Conservation (phyloP, 139 green algal species). For the Chlamydomonas incerta region DNA sequence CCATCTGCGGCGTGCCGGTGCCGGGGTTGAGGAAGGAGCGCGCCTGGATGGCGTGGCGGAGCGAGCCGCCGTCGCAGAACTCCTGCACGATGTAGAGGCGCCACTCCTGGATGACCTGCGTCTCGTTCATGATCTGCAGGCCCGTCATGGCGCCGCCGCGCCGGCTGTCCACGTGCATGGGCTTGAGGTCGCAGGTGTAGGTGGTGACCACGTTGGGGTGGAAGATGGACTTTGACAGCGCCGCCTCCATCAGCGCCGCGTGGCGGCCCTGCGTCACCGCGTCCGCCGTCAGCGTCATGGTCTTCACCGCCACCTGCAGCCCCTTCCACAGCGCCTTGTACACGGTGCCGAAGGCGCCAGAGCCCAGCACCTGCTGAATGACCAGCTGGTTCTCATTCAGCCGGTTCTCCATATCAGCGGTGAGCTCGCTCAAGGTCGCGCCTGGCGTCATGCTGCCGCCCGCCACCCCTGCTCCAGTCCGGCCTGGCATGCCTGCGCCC, state of each 20-base stretch:
- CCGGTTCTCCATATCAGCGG: constrained; percentile 8
- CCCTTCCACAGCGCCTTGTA: constrained; percentile 52
- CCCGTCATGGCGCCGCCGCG: constrained; percentile 40
- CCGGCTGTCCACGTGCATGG: constrained; percentile 36
- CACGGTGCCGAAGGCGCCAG: constrained; percentile 43
- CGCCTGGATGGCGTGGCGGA: constrained; percentile 49
- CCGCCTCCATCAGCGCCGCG: constrained; percentile 47
- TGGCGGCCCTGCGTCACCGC: constrained; percentile 37
- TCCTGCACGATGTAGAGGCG: constrained; percentile 66
- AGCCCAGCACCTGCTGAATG: constrained; percentile 40
- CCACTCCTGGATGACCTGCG: constrained; percentile 53
- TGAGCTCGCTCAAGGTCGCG: constrained; percentile 1
- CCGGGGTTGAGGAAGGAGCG: constrained; percentile 29
- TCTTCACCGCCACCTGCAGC: constrained; percentile 40
- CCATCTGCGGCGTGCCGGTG: constrained; percentile 20
- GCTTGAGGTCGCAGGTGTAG: constrained; percentile 52
- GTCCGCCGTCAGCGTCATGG: constrained; percentile 36
- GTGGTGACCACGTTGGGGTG: constrained; percentile 52
- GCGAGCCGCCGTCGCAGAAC: constrained; percentile 42
- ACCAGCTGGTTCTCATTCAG: constrained; percentile 42
- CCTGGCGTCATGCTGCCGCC: background rate
- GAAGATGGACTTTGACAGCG: constrained; percentile 49
- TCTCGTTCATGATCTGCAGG: constrained; percentile 41
- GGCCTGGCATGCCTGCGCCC: no score
- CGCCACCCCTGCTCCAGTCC: no score